These are phyloP conservation scores for Centaurea solstitialis DNA, from an alignment of 129 eudicot genomes.

Conservation along the genomic window DNA sequence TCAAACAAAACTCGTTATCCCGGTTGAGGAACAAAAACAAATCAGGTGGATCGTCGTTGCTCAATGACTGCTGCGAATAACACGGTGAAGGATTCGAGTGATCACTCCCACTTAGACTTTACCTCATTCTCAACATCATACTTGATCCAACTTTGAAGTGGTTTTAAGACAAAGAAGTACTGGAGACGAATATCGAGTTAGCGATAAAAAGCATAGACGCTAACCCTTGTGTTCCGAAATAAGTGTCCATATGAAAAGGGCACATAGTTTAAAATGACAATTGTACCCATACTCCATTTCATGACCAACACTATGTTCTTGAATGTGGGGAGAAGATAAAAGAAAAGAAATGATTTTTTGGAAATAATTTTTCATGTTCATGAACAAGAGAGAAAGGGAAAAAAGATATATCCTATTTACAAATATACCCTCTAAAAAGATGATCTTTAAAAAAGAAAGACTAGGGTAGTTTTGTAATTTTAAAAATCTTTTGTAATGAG, in stretches of 20 bases:
- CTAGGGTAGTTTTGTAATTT: no score
- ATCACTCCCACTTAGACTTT: constrained; percentile 48
- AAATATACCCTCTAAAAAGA: no score
- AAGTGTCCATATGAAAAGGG: neutral
- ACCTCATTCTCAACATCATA: constrained; percentile 45
- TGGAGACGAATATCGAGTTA: constrained; percentile 23
- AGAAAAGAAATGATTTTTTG: neutral
- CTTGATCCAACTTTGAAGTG: constrained; percentile 49
- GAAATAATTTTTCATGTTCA: no score
- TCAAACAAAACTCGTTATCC: constrained; percentile 13
- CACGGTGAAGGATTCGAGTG: neutral
- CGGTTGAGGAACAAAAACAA: neutral
- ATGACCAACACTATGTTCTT: neutral
- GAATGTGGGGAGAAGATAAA: neutral
- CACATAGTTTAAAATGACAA: neutral
- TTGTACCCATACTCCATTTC: neutral
- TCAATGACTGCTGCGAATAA: neutral
- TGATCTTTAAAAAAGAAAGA: no score
- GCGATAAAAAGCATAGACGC: neutral
- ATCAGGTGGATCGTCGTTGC: neutral
- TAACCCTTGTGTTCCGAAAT: neutral
- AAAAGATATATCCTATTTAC: no score
- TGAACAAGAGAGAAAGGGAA: no score
- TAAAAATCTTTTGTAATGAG: no score
- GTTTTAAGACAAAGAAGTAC: constrained; percentile 56